Evolutionary conservation across 257 asterid species (phyloP), one percentile per base, ranked within the genome.

Genomic region (Echium plantagineum): DNA sequence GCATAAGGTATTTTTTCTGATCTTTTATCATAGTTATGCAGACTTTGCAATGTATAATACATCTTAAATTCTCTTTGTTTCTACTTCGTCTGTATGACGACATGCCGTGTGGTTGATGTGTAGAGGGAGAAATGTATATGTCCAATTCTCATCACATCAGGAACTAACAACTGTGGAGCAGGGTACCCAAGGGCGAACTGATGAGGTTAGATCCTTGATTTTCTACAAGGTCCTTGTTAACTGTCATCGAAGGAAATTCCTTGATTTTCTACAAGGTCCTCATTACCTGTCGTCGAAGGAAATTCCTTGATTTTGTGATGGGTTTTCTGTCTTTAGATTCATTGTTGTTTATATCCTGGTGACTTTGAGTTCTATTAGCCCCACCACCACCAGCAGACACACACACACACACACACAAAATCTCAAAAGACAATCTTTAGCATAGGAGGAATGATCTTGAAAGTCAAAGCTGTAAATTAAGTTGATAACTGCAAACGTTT

Each of bases 111-210:
- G 60, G 51, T 65, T 70, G 68, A 22, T 13, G 46, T 59, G 18
- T 67, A 93, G 99, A 83, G 99, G 99, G 66, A 81, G 99, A 75
- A 93, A 93, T 72, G 95, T 93, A 56, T 93, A 93, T 69, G 71
- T 86, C 73, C 99, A 93, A 63, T 93, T 86, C 77, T 89, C 99
- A 65, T 93, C 99, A 59, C 99, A 93, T 72, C 99, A 93, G 74
- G 99, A 93, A 72, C 77, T 93, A 69, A 93, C 97, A 56, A 81
- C 94, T 63, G 79, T 88, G 89, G 99, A 93, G 71, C 99, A 93
- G 76, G 81, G 69, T 77, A 22, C 90, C 26, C 99, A 93, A 72
- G 88, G 94, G 51, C 83, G 96, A 69, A 97, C 75, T 68, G 99
- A 93, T 10, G 99, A 93, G 99, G 99, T 93, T 81, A 80, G 72